A percentile compares a stretch with the other conserved stretches of the same genome.
phyloP scores from a whole-genome alignment of 331 rosid species.

The Acacia concinna region DNA sequence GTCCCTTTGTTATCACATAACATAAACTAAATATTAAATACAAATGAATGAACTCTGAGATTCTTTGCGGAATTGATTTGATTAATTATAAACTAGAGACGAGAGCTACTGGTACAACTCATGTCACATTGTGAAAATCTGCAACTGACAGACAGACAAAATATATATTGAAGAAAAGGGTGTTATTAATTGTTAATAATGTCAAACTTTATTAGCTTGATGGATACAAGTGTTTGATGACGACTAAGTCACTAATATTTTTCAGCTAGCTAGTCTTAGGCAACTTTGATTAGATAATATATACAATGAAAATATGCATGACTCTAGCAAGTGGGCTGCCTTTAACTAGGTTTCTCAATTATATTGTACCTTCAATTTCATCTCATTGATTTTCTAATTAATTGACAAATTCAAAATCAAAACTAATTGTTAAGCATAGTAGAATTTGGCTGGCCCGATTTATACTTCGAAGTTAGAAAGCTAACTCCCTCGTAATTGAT shows the following conservation, averaged over 20 bases:
- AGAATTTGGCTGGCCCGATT: not conserved
- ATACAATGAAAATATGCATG: not conserved
- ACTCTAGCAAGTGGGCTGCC: not conserved
- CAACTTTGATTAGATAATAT: not conserved
- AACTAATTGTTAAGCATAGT: not conserved
- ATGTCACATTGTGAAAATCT: not conserved
- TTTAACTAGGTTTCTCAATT: not conserved
- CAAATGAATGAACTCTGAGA: not conserved
- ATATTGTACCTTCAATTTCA: not conserved
- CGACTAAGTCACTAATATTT: not conserved
- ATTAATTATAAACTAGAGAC: not conserved
- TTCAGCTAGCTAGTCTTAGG: not conserved
- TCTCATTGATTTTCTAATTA: not conserved
- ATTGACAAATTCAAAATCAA: not conserved
- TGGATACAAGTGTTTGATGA: not conserved
- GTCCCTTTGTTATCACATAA: not conserved
- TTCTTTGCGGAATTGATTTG: not conserved
- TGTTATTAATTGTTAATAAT: not conserved
- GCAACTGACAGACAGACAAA: not conserved
- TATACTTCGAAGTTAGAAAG: not conserved
- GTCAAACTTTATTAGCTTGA: not conserved
- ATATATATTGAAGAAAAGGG: not conserved
- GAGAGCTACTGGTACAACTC: not conserved
- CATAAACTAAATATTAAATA: not conserved
- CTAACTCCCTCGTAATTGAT: too few species aligned